These are phyloP conservation scores for Calocybe cyanea DNA, from an alignment of 768 basidiomycete species.

Conservation along the genomic window DNA sequence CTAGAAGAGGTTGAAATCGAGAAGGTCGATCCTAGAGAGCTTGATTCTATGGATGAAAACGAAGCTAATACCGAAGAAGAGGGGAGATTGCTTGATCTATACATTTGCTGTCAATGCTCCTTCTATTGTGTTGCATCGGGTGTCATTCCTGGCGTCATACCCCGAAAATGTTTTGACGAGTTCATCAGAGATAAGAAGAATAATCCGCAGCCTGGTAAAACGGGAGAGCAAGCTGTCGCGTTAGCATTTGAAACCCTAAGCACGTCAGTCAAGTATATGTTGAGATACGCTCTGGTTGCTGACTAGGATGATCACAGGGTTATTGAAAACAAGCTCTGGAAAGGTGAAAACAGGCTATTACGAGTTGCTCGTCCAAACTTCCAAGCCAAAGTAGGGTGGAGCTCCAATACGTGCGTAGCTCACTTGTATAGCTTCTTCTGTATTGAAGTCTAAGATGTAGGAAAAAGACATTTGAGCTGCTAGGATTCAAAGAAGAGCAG, in stretches of 20 bases:
- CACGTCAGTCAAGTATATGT: conserved; percentile 39
- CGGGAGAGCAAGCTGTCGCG: conserved; percentile 50
- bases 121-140: conserved; percentile 68
- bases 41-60: conserved; percentile 28
- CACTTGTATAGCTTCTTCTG: conserved; percentile 38
- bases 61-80: conserved; percentile 38
- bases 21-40: conserved; percentile 30
- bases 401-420: conserved; percentile 18
- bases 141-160: conserved; percentile 71
- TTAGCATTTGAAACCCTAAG: conserved; percentile 64
- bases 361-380: conserved; percentile 31
- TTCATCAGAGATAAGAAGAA: conserved; percentile 57
- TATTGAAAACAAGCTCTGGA: conserved; percentile 75
- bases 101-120: conserved; percentile 83
- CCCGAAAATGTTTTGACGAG: conserved; percentile 56
- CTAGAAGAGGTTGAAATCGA: conserved; percentile 41
- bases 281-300: conserved; percentile 4
- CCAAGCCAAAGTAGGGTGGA: conserved; percentile 10
- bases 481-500: conserved; percentile 39
- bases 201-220: conserved; percentile 55
- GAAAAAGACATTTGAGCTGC: conserved; percentile 39
- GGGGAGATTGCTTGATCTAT: conserved; percentile 68
- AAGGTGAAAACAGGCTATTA: conserved; percentile 56
- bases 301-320: conserved; percentile 40
- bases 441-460: conserved; percentile 20